Evolutionary conservation across 2,329 filamentous ascomycete species (phyloP).

Genomic region (Paecilomyces sp.): DNA sequence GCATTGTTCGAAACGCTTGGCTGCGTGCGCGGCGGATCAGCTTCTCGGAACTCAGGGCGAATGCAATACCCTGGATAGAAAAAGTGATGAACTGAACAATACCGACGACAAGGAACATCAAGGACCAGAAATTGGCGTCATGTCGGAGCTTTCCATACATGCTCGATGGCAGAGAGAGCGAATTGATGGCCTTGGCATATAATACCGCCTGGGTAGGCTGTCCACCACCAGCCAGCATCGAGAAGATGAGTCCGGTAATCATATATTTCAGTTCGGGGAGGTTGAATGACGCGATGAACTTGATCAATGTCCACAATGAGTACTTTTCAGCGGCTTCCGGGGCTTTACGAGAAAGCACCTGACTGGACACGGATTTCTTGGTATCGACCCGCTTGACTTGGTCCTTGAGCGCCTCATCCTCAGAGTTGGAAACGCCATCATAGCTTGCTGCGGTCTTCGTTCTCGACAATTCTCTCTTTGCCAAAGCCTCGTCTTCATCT

Average conservation of each 20-base stretch:
- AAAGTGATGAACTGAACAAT: slow-evolving; percentile 66
- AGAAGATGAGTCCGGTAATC: slow-evolving; percentile 65
- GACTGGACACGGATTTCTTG: slow-evolving; percentile 57
- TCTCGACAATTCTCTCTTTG: slow-evolving; percentile 20
- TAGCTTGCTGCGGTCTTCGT: slow-evolving; percentile 27
- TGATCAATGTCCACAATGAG: slow-evolving; percentile 67
- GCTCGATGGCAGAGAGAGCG: slow-evolving; percentile 52
- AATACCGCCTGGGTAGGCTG: slow-evolving; percentile 74
- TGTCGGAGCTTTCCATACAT: slow-evolving; percentile 54
- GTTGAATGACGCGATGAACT: slow-evolving; percentile 76
- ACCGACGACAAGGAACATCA: slow-evolving; percentile 83
- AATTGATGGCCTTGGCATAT: slow-evolving; percentile 80
- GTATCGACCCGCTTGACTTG: slow-evolving; percentile 40
- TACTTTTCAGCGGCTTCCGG: slow-evolving; percentile 53
- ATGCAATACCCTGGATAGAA: slow-evolving; percentile 60
- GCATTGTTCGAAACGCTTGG: slow-evolving; percentile 74
- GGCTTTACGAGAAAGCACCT: slow-evolving; percentile 55
- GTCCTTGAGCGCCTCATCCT: slow-evolving; percentile 23
- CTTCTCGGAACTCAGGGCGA: slow-evolving; percentile 80
- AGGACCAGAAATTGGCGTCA: slow-evolving; percentile 76
- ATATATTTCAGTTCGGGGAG: slow-evolving; percentile 63
- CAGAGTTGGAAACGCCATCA: slow-evolving; percentile 17
- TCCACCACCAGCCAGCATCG: slow-evolving; percentile 70
- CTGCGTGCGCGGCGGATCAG: slow-evolving; percentile 78
- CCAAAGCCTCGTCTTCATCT: slow-evolving; percentile 15